Conservation (phyloP, 2,329 filamentous ascomycete genomes). For the Monosporascus sp. region DNA sequence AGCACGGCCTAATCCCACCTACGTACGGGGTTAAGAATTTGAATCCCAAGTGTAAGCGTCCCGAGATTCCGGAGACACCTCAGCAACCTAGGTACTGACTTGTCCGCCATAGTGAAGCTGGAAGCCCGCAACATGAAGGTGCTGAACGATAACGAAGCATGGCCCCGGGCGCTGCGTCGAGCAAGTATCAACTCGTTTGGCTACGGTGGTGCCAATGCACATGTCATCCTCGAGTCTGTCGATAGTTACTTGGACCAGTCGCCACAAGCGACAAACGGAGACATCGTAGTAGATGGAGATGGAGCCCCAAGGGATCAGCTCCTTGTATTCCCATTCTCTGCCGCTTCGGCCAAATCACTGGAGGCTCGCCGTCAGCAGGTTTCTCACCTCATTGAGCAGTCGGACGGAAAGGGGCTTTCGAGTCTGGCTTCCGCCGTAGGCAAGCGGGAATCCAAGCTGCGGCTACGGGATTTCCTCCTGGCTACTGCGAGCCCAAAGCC, state of each 20-base stretch:
- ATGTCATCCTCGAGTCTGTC: conserved; percentile 1
- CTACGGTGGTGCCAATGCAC: conserved; percentile 5
- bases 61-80: no score
- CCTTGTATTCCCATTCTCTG: conserved; percentile 1
- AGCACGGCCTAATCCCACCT: conserved; percentile 10
- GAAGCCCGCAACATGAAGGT: conserved; percentile 2
- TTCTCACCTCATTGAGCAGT: no score
- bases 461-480: background rate
- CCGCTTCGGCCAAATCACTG: background rate
- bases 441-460: background rate
- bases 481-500: background rate
- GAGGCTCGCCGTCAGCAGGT: no score
- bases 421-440: no score
- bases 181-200: conserved; percentile 7
- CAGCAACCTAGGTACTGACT: no score
- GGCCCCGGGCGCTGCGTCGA: background rate
- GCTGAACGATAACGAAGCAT: background rate
- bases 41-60: conserved; percentile 11
- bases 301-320: background rate
- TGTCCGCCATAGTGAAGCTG: background rate
- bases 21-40: conserved; percentile 5
- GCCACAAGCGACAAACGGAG: no score
- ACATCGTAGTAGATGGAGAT: background rate
- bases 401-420: no score
- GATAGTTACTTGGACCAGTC: conserved; percentile 1